phyloP scores from a whole-genome alignment of 495 filamentous ascomycete species.

The Aspergillus sclerotiicarbonarius region DNA sequence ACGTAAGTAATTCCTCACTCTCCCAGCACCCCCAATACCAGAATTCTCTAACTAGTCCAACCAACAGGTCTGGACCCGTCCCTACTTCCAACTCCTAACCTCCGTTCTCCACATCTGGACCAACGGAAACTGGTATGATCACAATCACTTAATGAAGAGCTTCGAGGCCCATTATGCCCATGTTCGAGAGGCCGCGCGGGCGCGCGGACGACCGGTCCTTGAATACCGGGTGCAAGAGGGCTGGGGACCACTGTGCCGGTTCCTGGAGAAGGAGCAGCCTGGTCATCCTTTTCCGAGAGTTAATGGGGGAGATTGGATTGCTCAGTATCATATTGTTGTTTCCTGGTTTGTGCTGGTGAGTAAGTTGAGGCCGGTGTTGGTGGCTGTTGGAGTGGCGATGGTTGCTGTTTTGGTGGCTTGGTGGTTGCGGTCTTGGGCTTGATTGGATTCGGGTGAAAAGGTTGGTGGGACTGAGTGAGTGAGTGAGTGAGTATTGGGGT shows the following conservation, averaged over 20 bases:
- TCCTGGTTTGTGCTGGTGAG: no score
- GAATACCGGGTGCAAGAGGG: slow-evolving; percentile 2
- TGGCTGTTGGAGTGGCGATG: no score
- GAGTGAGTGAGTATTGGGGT: no score
- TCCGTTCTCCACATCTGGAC: neutral
- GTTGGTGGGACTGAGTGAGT: no score
- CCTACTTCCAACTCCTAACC: neutral
- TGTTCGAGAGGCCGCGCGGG: neutral
- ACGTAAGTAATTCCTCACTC: neutral
- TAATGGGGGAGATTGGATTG: neutral
- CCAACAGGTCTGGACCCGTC: neutral
- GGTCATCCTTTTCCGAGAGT: neutral
- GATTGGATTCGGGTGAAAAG: no score
- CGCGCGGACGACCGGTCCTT: neutral
- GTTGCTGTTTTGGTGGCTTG: no score
- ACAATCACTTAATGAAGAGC: neutral
- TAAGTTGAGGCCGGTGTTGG: no score
- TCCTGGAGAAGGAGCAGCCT: neutral
- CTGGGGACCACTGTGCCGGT: slow-evolving; percentile 9
- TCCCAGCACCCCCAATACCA: neutral
- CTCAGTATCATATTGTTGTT: no score
- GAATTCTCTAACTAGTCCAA: neutral
- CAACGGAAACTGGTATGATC: neutral
- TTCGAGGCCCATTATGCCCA: slow-evolving; percentile 7
- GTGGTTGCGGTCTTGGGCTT: no score